Evolutionary conservation across 2,329 filamentous ascomycete genomes (phyloP), one percentile per base, ranked within the genome.

Genomic region (Epichloe gansuensis): DNA sequence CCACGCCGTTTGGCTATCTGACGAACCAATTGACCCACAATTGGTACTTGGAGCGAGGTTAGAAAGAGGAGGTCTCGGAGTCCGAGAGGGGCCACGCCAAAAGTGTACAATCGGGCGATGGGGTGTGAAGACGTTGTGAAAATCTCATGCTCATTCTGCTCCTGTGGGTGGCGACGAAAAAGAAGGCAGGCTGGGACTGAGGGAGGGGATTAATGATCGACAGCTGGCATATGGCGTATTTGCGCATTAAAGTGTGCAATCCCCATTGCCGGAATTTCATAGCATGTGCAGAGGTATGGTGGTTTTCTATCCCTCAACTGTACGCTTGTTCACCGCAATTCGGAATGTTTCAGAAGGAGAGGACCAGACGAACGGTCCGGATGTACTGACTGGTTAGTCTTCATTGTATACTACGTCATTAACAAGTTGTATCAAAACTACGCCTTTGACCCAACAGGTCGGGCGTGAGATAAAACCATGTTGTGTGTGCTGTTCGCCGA

Each of bases 41-140:
- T 69, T 98, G 91, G 91, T 98, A 97, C 69, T 69, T 97, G 71
- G 78, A 85, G 67, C 81, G 90, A 67, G 77, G 89, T 65, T 94
- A 81, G 66, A 43, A 31, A 15, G 12, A 21, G 7, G 15, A 37
- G 8, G 23, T 9, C 28, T 23, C 31, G 5, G n/a, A 17, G 44
- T 23, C 9, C n/a, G 6, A 6, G 11, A 23, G 28, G 11, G 31
- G 31, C 31, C 31, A 31, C 31, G 31, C 4, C 9, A 31, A 31
- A 15, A 17, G 12, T 35, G 25, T 46, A 46, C 34, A 21, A 31
- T 31, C 13, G 41, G 13, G 12, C 12, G 15, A n/a, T 9, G 3
- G 42, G 41, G 6, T 39, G 21, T 25, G 9, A 9, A n/a, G 42
- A 25, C 17, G 21, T 7, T 34, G 41, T 38, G 21, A n/a, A n/a